phyloP scores from a whole-genome alignment of 805 yeast species.

The Monosporozyma solicola region DNA sequence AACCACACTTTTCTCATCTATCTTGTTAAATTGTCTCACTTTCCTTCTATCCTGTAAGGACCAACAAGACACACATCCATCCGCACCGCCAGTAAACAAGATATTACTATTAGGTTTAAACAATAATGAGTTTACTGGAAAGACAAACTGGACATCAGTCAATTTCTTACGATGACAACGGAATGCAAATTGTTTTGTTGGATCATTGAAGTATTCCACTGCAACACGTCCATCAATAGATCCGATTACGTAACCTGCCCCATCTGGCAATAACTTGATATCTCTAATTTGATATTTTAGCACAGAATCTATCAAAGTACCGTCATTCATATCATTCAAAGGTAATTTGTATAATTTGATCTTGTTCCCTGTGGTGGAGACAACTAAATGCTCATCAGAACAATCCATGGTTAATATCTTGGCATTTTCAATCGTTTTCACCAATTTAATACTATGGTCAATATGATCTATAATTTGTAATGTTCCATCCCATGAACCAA shows the following conservation, averaged over 20 bases:
- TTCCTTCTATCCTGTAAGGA: constrained; percentile 76
- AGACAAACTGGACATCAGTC: constrained; percentile 47
- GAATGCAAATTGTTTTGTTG: constrained; percentile 55
- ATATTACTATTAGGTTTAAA: constrained; percentile 76
- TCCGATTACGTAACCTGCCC: constrained; percentile 52
- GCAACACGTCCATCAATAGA: constrained; percentile 81
- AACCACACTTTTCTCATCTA: constrained; percentile 36
- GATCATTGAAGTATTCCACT: constrained; percentile 53
- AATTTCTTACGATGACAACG: constrained; percentile 60
- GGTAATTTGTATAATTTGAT: constrained; percentile 29
- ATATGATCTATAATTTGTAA: constrained; percentile 41
- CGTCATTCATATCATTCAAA: constrained; percentile 1
- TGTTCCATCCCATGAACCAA: constrained; percentile 57
- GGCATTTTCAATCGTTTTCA: constrained; percentile 7
- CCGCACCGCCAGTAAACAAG: constrained; percentile 84
- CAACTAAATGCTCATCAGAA: constrained; percentile 36
- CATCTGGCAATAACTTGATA: constrained; percentile 44
- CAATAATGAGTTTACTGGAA: constrained; percentile 64
- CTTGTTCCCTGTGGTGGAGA: constrained; percentile 45
- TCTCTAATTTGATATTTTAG: constrained; percentile 56
- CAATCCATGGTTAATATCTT: constrained; percentile 51
- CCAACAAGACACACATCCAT: constrained; percentile 85
- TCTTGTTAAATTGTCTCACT: constrained; percentile 56
- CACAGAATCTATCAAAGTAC: constrained; percentile 40
- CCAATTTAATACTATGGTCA: constrained; percentile 8